These are phyloP conservation scores for Colletotrichum sp. DNA, from an alignment of 2,329 filamentous ascomycete species.

Conservation along the genomic window DNA sequence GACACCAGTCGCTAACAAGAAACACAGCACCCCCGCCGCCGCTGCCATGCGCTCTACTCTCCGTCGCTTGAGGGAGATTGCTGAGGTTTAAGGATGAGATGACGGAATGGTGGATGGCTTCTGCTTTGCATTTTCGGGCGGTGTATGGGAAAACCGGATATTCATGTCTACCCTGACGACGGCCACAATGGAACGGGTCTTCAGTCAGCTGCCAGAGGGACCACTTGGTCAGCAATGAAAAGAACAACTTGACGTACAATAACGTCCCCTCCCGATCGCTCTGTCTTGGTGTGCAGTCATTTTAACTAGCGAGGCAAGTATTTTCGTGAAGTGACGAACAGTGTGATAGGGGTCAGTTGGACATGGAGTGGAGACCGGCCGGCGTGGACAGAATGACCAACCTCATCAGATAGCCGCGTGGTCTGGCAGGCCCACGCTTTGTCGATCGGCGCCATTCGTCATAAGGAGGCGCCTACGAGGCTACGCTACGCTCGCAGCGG, in stretches of 20 bases:
- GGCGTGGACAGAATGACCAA: background rate
- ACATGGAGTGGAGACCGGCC: background rate
- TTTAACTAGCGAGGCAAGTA: background rate
- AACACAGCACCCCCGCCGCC: constrained; percentile 83
- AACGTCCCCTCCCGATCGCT: constrained; percentile 18
- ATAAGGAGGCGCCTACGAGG: background rate
- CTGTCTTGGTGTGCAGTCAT: background rate
- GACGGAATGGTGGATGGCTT: constrained; percentile 34
- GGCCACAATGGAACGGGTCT: constrained; percentile 35
- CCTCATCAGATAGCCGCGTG: background rate
- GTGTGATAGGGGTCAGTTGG: background rate
- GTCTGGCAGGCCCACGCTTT: background rate
- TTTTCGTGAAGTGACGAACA: constrained; percentile 1
- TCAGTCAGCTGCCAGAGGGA: constrained; percentile 38
- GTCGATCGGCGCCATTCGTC: background rate
- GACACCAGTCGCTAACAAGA: constrained; percentile 28
- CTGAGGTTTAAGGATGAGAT: constrained; percentile 76
- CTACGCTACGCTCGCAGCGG: background rate
- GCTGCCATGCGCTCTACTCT: constrained; percentile 96
- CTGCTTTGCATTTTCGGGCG: constrained; percentile 52
- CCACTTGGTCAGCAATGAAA: constrained; percentile 50
- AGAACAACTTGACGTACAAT: constrained; percentile 28
- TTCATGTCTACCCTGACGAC: constrained; percentile 47
- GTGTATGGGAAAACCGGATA: constrained; percentile 50
- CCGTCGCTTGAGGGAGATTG: constrained; percentile 96